A percentile compares a stretch with the other conserved stretches of the same genome.
These are phyloP conservation scores for Millerago galiae DNA, from an alignment of 805 yeast genomes.

Conservation along the genomic window DNA sequence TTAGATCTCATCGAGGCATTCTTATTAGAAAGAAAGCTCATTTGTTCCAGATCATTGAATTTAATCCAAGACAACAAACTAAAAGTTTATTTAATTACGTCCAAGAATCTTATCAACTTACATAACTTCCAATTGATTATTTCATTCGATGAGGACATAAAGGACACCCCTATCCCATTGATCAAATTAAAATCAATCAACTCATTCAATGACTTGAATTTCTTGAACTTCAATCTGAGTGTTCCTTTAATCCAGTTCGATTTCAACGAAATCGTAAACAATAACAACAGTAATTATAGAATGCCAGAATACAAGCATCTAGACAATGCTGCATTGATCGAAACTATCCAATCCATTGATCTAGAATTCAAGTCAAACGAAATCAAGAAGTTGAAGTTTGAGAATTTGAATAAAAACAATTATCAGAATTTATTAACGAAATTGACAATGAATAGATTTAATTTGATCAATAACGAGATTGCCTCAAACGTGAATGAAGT, in stretches of 20 bases:
- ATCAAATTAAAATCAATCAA: conserved; percentile 39
- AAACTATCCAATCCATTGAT: too few relatives aligned
- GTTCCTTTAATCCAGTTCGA: too few relatives aligned
- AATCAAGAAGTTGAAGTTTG: too few relatives aligned
- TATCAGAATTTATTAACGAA: too few relatives aligned
- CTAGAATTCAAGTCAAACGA: too few relatives aligned
- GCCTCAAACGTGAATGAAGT: conserved; percentile 18
- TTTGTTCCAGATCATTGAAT: conserved; percentile 47
- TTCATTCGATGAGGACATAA: conserved; percentile 37
- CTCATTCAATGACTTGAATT: conserved; percentile 19
- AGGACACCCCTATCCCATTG: conserved; percentile 32
- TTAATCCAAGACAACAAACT: conserved; percentile 33
- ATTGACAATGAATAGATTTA: not conserved
- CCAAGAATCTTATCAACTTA: not conserved
- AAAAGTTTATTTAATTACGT: conserved; percentile 4
- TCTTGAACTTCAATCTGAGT: not conserved
- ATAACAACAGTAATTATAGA: too few relatives aligned
- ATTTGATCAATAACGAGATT: conserved; percentile 17
- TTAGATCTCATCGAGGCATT: conserved; percentile 74
- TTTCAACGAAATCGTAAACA: too few relatives aligned
- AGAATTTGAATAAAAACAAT: too few relatives aligned
- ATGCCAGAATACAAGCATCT: too few relatives aligned
- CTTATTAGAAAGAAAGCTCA: conserved; percentile 62
- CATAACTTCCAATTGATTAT: conserved; percentile 35
- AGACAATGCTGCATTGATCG: too few relatives aligned